Evolutionary conservation across 805 yeast species (phyloP), one percentile per base, ranked within the genome.

Genomic region (Metschnikowia cerradonensis): DNA sequence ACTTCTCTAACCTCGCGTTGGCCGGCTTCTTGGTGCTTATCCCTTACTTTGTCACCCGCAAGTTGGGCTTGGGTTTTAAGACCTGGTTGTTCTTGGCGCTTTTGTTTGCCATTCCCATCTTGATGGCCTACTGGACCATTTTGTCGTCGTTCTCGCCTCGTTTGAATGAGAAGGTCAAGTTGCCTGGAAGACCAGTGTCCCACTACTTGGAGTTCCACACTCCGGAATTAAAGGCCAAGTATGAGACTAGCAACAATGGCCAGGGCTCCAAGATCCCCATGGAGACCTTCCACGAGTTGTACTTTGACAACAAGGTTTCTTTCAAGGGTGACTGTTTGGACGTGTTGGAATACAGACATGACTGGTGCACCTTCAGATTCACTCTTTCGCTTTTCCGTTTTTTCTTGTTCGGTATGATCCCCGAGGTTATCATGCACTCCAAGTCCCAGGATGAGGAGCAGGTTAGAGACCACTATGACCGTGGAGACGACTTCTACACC

Each of bases 391-490:
- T 90, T 53, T 90, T 83, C 82, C 84, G 78, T 67, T 90, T 77
- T 73, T 90, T 90, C 75, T 70, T 90, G 58, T 78, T 88, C 46
- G 96, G 94, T 44, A 81, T 90, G 87, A 86, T 90, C 57, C 97
- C 97, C 41, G 97, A 90, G 73, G 95, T 90, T 51, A 86, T 90
- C 61, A 67, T 90, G 83, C 97, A 90, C 75, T 84, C 96, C 57
- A 83, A 89, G 67, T 86, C 95, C 19, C 97, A 90, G 75, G 97
- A 90, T 67, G 97, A 90, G 75, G 97, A 90, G 72, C 97, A 90
- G 72, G 97, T 90, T 51, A 83, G 96, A 71, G 96, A 87, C 64
- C 96, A 90, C 73, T 90, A 90, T 69, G 97, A 90, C 76, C 87
- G 97, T 61, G 96, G 97, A 70, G 96, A 90, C 66, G 96, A 90